These are phyloP conservation scores for Suhomyces kilbournensis DNA, from an alignment of 805 yeast genomes.

Conservation along the genomic window DNA sequence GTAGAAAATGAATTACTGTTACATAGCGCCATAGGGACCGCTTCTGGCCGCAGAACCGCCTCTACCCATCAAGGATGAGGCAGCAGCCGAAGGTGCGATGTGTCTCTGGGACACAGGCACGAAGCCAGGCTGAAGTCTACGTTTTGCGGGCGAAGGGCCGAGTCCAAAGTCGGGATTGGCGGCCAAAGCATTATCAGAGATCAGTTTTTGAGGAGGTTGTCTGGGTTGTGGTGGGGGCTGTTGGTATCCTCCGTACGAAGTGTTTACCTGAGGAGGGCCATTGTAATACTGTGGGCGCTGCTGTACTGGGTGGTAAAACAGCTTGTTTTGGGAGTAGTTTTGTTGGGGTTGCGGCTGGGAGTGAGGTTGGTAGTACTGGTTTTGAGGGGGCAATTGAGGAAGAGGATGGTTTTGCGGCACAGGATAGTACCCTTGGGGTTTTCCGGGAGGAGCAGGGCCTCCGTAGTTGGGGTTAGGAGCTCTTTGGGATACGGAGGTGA, in stretches of 20 bases:
- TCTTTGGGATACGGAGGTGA: constrained; percentile 77
- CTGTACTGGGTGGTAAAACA: constrained; percentile 7
- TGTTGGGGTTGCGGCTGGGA: constrained; percentile 16
- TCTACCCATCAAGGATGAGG: constrained; percentile 15
- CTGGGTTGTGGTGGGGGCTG: constrained; percentile 13
- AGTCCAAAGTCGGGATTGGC: constrained; percentile 40
- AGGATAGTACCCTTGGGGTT: constrained; percentile 2
- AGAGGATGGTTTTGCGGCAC: constrained; percentile 1
- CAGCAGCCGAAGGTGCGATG: constrained; percentile 4
- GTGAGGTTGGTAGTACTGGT: constrained; percentile 9
- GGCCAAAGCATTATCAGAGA: constrained; percentile 37
- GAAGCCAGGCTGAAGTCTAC: constrained; percentile 20
- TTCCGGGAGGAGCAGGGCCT: constrained; percentile 8
- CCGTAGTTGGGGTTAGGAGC: constrained; percentile 59
- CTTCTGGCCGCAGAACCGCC: constrained; percentile 10
- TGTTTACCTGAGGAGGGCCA: constrained; percentile 10
- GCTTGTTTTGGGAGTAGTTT: constrained; percentile 8
- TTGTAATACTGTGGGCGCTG: constrained; percentile 9
- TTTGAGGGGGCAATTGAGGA: constrained; percentile 15
- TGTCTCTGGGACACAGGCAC: constrained; percentile 20
- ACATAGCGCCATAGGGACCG: constrained; percentile 15
- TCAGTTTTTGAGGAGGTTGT: constrained; percentile 19
- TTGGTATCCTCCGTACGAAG: constrained; percentile 6
- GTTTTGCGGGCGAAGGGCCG: constrained; percentile 11
- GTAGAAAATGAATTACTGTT: not conserved